Evolutionary conservation across 352 stramenopile species (phyloP).

Genomic region (Thalassiosira livingstoniorum): DNA sequence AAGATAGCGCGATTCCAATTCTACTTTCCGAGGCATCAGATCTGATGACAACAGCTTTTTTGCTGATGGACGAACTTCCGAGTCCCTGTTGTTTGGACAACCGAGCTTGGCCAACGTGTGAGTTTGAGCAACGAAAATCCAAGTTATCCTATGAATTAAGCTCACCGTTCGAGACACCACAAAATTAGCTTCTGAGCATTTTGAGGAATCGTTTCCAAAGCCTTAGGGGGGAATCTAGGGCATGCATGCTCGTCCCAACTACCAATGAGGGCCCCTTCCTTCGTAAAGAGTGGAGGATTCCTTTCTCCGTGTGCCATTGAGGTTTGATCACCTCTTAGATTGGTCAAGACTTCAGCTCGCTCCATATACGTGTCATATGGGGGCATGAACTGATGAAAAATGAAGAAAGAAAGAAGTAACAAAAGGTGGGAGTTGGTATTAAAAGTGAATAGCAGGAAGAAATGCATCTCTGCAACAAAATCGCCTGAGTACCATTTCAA

Average conservation of each 20-base stretch:
- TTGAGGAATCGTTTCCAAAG: constrained; percentile 51
- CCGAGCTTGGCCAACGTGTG: no score
- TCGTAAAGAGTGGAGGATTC: constrained; percentile 45
- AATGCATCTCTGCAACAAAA: constrained; percentile 90
- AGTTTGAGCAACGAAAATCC: no score
- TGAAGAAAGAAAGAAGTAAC: constrained; percentile 7
- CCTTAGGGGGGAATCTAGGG: constrained; percentile 65
- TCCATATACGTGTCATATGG: constrained; percentile 57
- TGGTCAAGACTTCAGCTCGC: constrained; percentile 63
- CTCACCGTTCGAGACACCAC: constrained; percentile 73
- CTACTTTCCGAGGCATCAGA: constrained; percentile 78
- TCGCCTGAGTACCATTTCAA: constrained; percentile 98
- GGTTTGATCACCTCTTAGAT: constrained; percentile 67
- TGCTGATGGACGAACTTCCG: constrained; percentile 50
- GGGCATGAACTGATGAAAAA: no score
- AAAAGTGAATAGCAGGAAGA: not conserved
- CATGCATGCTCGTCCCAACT: constrained; percentile 49
- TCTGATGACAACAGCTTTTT: constrained; percentile 67
- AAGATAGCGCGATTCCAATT: constrained; percentile 77
- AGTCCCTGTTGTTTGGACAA: no score
- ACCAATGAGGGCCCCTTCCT: constrained; percentile 40
- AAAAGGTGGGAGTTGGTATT: no score
- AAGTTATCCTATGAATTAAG: no score
- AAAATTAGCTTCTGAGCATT: constrained; percentile 60
- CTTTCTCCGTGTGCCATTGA: no score